These are phyloP conservation scores for Cornus florida DNA, from an alignment of 148 eudicot genomes.

Conservation along the genomic window DNA sequence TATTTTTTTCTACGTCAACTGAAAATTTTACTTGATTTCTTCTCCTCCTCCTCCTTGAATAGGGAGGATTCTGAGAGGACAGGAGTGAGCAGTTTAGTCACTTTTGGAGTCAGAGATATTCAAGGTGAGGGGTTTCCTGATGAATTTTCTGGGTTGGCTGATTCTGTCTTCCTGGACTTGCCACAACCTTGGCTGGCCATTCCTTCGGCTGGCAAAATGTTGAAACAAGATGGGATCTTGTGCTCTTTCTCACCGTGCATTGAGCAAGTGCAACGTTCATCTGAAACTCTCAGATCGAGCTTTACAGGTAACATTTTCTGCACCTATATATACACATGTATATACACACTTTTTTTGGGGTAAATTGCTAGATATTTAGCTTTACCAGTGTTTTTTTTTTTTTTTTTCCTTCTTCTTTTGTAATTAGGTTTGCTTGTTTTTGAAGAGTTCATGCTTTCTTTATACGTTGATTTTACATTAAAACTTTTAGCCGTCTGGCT, in stretches of 20 bases:
- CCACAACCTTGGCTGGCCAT: constrained; percentile 96
- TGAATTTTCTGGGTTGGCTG: constrained; percentile 62
- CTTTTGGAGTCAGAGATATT: constrained; percentile 89
- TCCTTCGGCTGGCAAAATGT: constrained; percentile 82
- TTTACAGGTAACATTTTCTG: constrained; percentile 61
- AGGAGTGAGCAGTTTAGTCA: constrained; percentile 66
- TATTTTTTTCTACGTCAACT: no score
- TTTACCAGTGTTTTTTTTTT: background rate
- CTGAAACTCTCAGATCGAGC: constrained; percentile 54
- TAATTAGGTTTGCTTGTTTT: background rate
- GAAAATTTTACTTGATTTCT: background rate
- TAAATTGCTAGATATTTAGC: background rate
- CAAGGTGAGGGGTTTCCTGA: constrained; percentile 94
- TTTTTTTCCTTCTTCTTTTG: background rate
- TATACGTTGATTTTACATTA: background rate
- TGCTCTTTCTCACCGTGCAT: constrained; percentile 98
- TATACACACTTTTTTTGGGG: no score
- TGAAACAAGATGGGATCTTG: constrained; percentile 79
- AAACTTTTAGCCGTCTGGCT: background rate
- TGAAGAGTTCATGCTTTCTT: background rate
- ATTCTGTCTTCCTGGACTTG: constrained; percentile 81
- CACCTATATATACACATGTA: background rate
- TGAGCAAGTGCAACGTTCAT: constrained; percentile 89
- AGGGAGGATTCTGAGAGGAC: constrained; percentile 90
- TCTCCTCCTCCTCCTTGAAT: constrained; percentile 3